Evolutionary conservation across 306 rosid species (phyloP).

Genomic region (Ceratonia siliqua): DNA sequence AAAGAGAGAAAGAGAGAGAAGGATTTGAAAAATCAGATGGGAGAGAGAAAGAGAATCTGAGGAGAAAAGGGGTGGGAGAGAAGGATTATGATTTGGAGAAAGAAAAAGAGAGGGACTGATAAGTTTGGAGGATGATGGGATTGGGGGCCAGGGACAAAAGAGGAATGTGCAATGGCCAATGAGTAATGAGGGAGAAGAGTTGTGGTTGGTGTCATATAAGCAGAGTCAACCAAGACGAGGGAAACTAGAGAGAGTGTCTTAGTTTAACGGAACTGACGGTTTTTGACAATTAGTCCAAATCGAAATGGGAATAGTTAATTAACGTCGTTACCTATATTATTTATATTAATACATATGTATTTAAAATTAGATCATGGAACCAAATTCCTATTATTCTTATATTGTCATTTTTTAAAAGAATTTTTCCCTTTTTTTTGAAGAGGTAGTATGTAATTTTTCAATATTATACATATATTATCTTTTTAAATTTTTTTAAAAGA

Average conservation of each 20-base stretch:
- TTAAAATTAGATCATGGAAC: too few species aligned
- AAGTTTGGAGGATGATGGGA: background rate
- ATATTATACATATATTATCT: too few species aligned
- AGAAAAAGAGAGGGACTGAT: background rate
- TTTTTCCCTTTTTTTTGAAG: too few species aligned
- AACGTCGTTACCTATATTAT: too few species aligned
- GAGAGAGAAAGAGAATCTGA: background rate
- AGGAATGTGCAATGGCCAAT: background rate
- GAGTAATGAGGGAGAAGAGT: background rate
- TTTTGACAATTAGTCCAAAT: background rate
- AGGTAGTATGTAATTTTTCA: too few species aligned
- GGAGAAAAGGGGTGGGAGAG: background rate
- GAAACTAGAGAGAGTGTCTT: too few species aligned
- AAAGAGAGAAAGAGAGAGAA: background rate
- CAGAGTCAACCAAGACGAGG: background rate
- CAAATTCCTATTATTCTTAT: too few species aligned
- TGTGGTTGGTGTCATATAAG: background rate
- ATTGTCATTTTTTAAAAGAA: too few species aligned
- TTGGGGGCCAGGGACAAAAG: too few species aligned
- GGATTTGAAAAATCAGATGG: conserved; percentile 9
- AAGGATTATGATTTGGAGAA: conserved; percentile 23
- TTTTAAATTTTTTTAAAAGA: too few species aligned
- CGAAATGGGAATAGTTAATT: too few species aligned
- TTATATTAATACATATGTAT: too few species aligned
- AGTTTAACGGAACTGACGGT: background rate